Evolutionary conservation across 1,139 yeast species (phyloP), one percentile per base, ranked within the genome.

Genomic region (Hyphopichia burtonii): DNA sequence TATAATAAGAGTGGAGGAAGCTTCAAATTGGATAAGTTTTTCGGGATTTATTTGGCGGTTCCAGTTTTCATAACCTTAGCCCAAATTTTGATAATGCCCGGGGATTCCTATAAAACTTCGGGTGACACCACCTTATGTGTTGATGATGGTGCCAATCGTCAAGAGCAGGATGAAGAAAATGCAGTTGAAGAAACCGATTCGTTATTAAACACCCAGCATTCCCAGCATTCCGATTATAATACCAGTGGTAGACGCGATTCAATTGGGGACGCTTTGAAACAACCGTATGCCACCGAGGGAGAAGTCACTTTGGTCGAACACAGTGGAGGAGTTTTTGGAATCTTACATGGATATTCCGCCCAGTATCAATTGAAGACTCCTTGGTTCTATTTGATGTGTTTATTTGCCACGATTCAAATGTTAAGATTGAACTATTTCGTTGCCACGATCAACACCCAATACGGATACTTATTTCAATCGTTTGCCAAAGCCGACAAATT

Each of bases 241-340:
- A 6, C 31, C 14, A 28, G 5, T 17, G 18, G 25, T 33, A 60
- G 76, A 52, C 61, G 76, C 49, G 75, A 69, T 50, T 69, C 76
- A 3, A 61, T 72, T 36, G 77, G 77, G 14, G 76, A 71, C 52
- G 75, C 78, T 4, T 58, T 72, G 49, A 71, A 68, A 51, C 75
- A 68, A 44, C 75, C 73, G 3, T 71, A 70, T 44, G 72, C 64
- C 3, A 59, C 61, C 22, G 76, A 69, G 47, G 74, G 73, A 4
- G 75, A 68, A 48, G 69, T 58, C 25, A 44, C 47, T 30, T 59
- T 70, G 47, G 56, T 63, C 3, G 52, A 66, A 38, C 61, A 60
- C 44, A 57, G 73, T 0, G 74, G 74, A 3, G 74, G 72, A 11
- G 57, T 72, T 7, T 71, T 69, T 49, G 77, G 77, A 12, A 63